Evolutionary conservation across 768 basidiomycete species (phyloP).

Genomic region (Boletus huronensis): DNA sequence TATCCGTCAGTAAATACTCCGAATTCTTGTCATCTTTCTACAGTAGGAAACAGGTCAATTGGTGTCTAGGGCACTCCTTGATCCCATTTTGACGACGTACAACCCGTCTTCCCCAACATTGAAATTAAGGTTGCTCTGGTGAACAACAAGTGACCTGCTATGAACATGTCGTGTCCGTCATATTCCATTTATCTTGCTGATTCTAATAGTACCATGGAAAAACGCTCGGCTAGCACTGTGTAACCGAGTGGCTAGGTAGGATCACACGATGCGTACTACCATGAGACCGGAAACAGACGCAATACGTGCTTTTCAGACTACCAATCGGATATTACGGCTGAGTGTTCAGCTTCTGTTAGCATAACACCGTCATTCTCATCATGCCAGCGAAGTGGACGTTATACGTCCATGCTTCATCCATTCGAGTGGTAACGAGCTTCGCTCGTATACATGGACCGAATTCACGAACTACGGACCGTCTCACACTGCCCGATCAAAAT

Average conservation of each 20-base stretch:
- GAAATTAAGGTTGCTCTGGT: constrained; percentile 5
- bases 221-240: not conserved
- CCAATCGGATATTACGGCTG: not conserved
- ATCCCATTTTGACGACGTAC: constrained; percentile 5
- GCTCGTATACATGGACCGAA: not conserved
- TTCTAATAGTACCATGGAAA: not conserved
- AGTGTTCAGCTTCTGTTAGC: not conserved
- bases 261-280: not conserved
- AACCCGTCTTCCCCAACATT: not conserved
- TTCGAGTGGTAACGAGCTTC: not conserved
- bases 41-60: not conserved
- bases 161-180: not conserved
- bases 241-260: not conserved
- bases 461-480: too few relatives aligned
- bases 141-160: not conserved
- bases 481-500: not conserved
- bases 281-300: not conserved
- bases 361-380: not conserved
- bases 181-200: constrained; percentile 3
- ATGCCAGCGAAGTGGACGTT: not conserved
- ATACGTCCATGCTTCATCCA: not conserved
- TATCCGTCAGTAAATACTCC: not conserved
- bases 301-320: not conserved
- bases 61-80: not conserved
- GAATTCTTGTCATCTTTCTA: not conserved